A percentile compares a stretch with the other conserved stretches of the same genome.
Conservation (phyloP, 495 filamentous ascomycete species). For the Aspergillus taichungensis region DNA sequence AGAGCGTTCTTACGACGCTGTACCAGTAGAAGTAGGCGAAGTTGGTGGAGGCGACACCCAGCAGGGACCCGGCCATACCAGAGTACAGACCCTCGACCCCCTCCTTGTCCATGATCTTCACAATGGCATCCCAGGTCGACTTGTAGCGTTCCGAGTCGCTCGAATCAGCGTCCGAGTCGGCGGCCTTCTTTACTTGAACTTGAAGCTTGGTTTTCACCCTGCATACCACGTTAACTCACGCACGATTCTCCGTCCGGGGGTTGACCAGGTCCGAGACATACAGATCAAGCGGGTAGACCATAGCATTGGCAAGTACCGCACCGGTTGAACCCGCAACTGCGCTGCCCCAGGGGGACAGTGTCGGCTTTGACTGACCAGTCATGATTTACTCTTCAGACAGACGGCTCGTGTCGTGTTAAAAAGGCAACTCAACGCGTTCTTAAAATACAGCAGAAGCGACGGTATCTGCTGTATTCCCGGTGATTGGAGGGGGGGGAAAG, state of each 20-base stretch:
- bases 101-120: constrained; percentile 75
- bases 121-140: constrained; percentile 79
- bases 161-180: constrained; percentile 18
- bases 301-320: constrained; percentile 87
- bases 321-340: constrained; percentile 90
- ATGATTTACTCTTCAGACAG: constrained; percentile 35
- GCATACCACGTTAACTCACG: constrained; percentile 7
- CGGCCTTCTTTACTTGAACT: constrained; percentile 72
- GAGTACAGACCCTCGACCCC: constrained; percentile 78
- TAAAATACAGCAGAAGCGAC: background rate
- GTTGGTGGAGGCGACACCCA: constrained; percentile 94
- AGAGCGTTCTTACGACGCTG: constrained; percentile 74
- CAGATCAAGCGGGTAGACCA: constrained; percentile 97
- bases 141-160: constrained; percentile 62
- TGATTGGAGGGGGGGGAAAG: background rate
- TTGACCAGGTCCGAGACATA: constrained; percentile 36
- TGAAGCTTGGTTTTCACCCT: constrained; percentile 97
- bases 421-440: constrained; percentile 1
- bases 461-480: too few species aligned
- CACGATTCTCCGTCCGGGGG: background rate
- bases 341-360: constrained; percentile 84
- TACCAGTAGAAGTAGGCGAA: constrained; percentile 99
- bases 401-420: background rate
- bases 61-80: constrained; percentile 74
- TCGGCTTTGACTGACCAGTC: constrained; percentile 73